phyloP scores from a whole-genome alignment of 1,284 basidiomycete genomes.

The Fistulina hepatica region DNA sequence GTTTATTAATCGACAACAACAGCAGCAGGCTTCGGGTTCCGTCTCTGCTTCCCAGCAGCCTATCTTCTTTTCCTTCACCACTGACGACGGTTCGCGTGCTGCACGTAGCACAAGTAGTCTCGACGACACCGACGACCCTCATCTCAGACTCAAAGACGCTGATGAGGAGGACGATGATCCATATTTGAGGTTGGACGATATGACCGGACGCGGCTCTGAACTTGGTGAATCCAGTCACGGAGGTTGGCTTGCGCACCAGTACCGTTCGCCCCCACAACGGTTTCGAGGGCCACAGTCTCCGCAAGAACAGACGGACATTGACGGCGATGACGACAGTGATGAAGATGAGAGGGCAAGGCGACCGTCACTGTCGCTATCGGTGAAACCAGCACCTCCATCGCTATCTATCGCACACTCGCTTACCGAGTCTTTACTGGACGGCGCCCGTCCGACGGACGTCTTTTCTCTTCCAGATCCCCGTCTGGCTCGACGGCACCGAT shows the following conservation, averaged over 20 bases:
- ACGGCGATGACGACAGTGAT: background rate
- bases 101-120: slow-evolving; percentile 39
- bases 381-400: slow-evolving; percentile 15
- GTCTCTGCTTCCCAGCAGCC: slow-evolving; percentile 60
- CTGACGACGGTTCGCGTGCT: slow-evolving; percentile 53
- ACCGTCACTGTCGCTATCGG: slow-evolving; percentile 33
- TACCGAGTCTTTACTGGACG: background rate
- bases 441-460: slow-evolving; percentile 8
- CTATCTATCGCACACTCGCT: slow-evolving; percentile 3
- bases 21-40: slow-evolving; percentile 21
- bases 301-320: too few species aligned
- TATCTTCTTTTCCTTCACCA: slow-evolving; percentile 73
- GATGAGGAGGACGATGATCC: slow-evolving; percentile 57
- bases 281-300: background rate
- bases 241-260: slow-evolving; percentile 68
- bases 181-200: slow-evolving; percentile 61
- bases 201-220: slow-evolving; percentile 28
- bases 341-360: too few species aligned
- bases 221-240: slow-evolving; percentile 25
- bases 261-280: background rate
- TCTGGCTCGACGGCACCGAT: slow-evolving; percentile 56
- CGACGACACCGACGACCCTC: slow-evolving; percentile 64
- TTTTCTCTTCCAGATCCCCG: slow-evolving; percentile 63
- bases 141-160: slow-evolving; percentile 30
- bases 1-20: slow-evolving; percentile 44